Percentiles rank a stretch among this genome's conserved stretches.
Conservation (phyloP, 1,284 basidiomycete species). For the Ceratobasidium sp. region DNA sequence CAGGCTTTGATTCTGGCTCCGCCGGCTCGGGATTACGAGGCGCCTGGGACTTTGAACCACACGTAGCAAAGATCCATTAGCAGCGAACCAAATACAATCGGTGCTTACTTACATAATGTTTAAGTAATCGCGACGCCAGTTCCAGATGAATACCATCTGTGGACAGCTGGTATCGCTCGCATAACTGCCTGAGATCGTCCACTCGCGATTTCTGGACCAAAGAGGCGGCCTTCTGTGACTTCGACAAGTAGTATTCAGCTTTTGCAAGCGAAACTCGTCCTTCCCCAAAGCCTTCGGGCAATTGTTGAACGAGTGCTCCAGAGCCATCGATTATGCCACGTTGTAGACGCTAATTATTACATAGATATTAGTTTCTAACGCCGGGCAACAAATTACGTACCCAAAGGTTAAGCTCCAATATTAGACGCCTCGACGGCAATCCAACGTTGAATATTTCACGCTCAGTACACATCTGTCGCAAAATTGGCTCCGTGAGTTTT, state of each 20-base stretch:
- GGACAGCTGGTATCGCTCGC: background rate
- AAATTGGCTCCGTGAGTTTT: background rate
- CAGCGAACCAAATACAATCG: too few species aligned
- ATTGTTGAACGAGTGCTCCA: background rate
- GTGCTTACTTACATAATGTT: conserved; percentile 5
- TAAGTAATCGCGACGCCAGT: background rate
- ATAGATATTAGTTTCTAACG: background rate
- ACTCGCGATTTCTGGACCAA: background rate
- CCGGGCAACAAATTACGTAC: too few species aligned
- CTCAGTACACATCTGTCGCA: background rate
- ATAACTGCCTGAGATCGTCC: background rate
- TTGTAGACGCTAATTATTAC: too few species aligned
- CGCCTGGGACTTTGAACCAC: too few species aligned
- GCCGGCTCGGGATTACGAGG: too few species aligned
- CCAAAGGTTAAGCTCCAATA: too few species aligned
- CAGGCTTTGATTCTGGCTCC: too few species aligned
- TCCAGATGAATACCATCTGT: background rate
- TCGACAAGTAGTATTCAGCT: background rate
- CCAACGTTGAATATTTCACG: background rate
- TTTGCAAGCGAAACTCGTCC: background rate
- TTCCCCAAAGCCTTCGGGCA: background rate
- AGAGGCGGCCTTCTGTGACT: background rate
- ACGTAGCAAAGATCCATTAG: too few species aligned
- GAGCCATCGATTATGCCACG: too few species aligned
- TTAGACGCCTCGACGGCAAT: too few species aligned